Conservation (phyloP, 2,329 filamentous ascomycete genomes). For the Grosmannia serpens region DNA sequence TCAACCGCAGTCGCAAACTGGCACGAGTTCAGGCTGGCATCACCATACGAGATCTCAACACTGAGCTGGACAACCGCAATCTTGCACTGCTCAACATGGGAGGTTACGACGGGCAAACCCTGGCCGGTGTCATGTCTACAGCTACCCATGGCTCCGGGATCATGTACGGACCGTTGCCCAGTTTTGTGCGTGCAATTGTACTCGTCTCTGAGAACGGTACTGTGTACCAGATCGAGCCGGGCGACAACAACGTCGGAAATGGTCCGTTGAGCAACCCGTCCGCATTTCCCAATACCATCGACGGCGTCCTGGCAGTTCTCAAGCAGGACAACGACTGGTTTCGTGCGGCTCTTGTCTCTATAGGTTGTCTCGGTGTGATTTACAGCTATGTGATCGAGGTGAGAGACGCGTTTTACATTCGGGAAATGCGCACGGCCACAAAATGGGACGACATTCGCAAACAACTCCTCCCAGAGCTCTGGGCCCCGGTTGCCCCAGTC, state of each 20-base stretch:
- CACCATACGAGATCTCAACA: slow-evolving; percentile 15
- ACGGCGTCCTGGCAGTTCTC: slow-evolving; percentile 12
- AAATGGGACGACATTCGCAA: slow-evolving; percentile 14
- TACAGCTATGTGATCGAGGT: slow-evolving; percentile 17
- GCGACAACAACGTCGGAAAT: neutral
- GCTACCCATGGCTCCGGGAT: slow-evolving; percentile 17
- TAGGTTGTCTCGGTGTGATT: slow-evolving; percentile 17
- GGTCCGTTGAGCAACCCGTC: slow-evolving; percentile 13
- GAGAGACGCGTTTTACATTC: slow-evolving; percentile 12
- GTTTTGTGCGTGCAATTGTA: slow-evolving; percentile 13
- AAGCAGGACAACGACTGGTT: slow-evolving; percentile 17
- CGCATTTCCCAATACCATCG: slow-evolving; percentile 10
- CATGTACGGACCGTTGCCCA: slow-evolving; percentile 12
- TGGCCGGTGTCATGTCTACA: slow-evolving; percentile 15
- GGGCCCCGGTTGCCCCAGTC: slow-evolving; percentile 9
- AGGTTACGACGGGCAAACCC: slow-evolving; percentile 16
- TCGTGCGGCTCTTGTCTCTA: slow-evolving; percentile 13
- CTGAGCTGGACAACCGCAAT: slow-evolving; percentile 13
- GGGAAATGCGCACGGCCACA: slow-evolving; percentile 12
- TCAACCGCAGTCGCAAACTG: slow-evolving; percentile 9
- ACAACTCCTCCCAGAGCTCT: slow-evolving; percentile 12
- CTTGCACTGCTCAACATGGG: slow-evolving; percentile 16
- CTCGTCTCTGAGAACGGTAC: slow-evolving; percentile 13
- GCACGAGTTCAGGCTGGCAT: slow-evolving; percentile 15
- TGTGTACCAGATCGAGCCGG: slow-evolving; percentile 17